Percentiles rank a stretch among this genome's conserved stretches.
phyloP scores from a whole-genome alignment of 805 yeast species.

The Blastobotrys robertii region DNA sequence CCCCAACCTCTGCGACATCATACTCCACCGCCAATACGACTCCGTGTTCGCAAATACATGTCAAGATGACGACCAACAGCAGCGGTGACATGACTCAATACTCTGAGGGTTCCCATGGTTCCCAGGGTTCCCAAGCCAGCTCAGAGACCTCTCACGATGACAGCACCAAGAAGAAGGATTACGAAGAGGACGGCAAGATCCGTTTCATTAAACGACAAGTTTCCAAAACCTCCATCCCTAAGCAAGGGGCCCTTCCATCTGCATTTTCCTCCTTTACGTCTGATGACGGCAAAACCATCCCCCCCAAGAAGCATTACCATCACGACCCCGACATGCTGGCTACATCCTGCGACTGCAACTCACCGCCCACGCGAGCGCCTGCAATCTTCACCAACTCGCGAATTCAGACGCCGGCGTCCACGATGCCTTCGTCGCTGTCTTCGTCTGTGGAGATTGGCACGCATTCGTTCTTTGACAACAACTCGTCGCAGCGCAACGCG shows the following conservation, averaged over 20 bases:
- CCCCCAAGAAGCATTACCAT: not conserved
- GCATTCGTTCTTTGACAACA: slow-evolving; percentile 18
- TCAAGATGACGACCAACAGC: too few species aligned
- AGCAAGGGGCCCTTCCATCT: slow-evolving; percentile 3
- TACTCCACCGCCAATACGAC: too few species aligned
- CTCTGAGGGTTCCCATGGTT: too few species aligned
- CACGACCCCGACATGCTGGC: slow-evolving; percentile 12
- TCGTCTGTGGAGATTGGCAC: slow-evolving; percentile 25
- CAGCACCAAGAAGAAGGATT: too few species aligned
- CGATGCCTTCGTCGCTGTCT: slow-evolving; percentile 13
- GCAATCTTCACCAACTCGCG: slow-evolving; percentile 21
- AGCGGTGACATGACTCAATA: too few species aligned
- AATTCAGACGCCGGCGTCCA: slow-evolving; percentile 27
- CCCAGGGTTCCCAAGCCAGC: too few species aligned
- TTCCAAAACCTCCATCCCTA: too few species aligned
- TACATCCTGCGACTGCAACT: slow-evolving; percentile 20
- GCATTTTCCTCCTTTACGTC: slow-evolving; percentile 15
- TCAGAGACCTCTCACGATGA: too few species aligned
- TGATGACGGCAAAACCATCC: not conserved
- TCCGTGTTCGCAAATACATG: too few species aligned
- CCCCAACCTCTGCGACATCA: too few species aligned
- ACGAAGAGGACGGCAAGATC: too few species aligned
- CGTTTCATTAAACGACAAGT: too few species aligned
- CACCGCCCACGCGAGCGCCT: slow-evolving; percentile 15
- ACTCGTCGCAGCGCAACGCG: slow-evolving; percentile 2